Conservation (phyloP, 345 rosid genomes). For the Alliaria petiolata region DNA sequence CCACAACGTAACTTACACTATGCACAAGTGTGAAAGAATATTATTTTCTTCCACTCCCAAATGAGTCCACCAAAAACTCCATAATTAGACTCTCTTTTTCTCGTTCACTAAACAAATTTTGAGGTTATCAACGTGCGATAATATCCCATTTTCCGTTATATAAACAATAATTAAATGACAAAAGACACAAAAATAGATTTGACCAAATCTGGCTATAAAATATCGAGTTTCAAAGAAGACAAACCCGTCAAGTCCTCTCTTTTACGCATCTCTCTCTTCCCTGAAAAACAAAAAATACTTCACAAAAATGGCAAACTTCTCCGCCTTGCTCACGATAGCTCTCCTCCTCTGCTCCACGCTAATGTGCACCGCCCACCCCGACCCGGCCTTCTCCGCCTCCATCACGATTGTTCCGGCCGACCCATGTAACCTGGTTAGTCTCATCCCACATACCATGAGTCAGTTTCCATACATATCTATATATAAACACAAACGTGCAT, state of each 20-base stretch:
- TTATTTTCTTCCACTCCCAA: background rate
- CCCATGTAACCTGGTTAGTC: conserved; percentile 26
- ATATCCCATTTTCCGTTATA: background rate
- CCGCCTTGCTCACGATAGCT: conserved; percentile 22
- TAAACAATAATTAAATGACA: background rate
- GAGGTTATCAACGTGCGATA: conserved; percentile 20
- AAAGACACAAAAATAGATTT: conserved; percentile 13
- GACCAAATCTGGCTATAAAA: conserved; percentile 20
- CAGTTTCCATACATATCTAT: background rate
- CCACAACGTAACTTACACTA: conserved; percentile 5
- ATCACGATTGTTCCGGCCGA: background rate
- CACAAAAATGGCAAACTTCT: conserved; percentile 21
- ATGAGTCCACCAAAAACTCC: conserved; percentile 23
- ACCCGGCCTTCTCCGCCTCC: background rate
- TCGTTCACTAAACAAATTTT: background rate
- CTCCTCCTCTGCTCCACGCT: conserved; percentile 27
- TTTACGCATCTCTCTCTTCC: background rate
- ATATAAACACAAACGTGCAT: no score
- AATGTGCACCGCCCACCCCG: conserved; percentile 27
- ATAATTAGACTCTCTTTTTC: conserved; percentile 16
- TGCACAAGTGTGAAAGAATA: background rate
- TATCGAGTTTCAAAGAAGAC: background rate
- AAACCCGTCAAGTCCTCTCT: background rate
- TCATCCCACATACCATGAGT: background rate
- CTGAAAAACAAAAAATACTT: background rate